These are phyloP conservation scores for Dictyostelium brefeldianum DNA, from an alignment of 78 protist species.

Conservation along the genomic window DNA sequence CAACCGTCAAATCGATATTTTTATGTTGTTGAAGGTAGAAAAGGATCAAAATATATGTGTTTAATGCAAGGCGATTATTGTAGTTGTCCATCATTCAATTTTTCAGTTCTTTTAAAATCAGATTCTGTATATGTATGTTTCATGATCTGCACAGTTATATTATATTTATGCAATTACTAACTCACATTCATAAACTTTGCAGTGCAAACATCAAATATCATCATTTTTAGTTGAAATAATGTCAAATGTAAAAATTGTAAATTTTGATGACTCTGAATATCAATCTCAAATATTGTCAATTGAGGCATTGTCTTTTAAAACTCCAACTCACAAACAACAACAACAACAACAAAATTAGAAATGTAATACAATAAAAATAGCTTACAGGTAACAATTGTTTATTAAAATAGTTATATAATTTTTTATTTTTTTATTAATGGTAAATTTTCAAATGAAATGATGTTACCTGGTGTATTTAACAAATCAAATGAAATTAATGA, in stretches of 20 bases:
- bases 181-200: not conserved
- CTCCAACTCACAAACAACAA: slow-evolving; percentile 16
- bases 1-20: slow-evolving; percentile 17
- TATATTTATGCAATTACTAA: not conserved
- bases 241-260: not conserved
- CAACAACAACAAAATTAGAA: not conserved
- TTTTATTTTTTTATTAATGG: not conserved
- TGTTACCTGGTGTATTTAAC: not conserved
- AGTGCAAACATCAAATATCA: slow-evolving; percentile 73
- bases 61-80: slow-evolving; percentile 68
- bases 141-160: not conserved
- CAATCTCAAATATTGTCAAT: slow-evolving; percentile 16
- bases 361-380: no score
- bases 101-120: slow-evolving; percentile 15
- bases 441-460: not conserved
- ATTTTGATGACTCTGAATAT: slow-evolving; percentile 55
- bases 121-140: slow-evolving; percentile 37
- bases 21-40: slow-evolving; percentile 63
- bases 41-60: slow-evolving; percentile 59
- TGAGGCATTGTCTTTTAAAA: slow-evolving; percentile 17
- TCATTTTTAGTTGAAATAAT: slow-evolving; percentile 35
- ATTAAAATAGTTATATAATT: no score
- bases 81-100: slow-evolving; percentile 65
- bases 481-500: not conserved
- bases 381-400: no score